phyloP scores from a whole-genome alignment of 1,284 basidiomycete genomes.

The Bjerkandera adusta region DNA sequence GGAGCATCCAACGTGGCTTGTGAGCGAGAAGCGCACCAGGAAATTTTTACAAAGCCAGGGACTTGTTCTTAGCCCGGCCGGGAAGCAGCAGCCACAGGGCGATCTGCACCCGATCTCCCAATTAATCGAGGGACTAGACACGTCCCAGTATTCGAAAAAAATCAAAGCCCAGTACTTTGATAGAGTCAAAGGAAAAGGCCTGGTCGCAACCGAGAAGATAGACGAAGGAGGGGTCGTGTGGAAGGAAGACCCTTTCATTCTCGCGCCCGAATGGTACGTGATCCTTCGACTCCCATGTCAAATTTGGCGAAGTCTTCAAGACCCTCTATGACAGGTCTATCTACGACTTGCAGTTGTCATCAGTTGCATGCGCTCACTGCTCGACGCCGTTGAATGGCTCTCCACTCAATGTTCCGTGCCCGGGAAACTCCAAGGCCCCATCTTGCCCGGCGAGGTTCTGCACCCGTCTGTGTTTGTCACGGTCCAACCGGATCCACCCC shows the following conservation, averaged over 20 bases:
- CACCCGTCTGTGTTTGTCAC: constrained; percentile 69
- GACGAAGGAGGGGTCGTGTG: constrained; percentile 74
- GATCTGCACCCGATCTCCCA: constrained; percentile 55
- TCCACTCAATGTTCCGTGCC: constrained; percentile 49
- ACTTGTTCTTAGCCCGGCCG: constrained; percentile 35
- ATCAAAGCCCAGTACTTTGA: constrained; percentile 71
- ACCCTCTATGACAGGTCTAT: constrained; percentile 53
- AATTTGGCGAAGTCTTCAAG: neutral
- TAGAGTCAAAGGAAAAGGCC: constrained; percentile 77
- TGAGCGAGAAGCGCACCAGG: constrained; percentile 79
- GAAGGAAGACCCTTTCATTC: constrained; percentile 76
- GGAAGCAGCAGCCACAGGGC: constrained; percentile 21
- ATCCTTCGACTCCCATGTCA: constrained; percentile 2
- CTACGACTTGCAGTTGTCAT: constrained; percentile 58
- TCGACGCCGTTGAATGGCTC: constrained; percentile 58
- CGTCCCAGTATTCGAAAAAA: constrained; percentile 59
- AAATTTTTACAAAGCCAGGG: constrained; percentile 66
- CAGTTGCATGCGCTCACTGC: constrained; percentile 63
- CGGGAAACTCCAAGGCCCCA: constrained; percentile 38
- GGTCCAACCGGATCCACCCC: constrained; percentile 62
- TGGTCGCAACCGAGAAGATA: constrained; percentile 71
- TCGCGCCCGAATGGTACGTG: constrained; percentile 69
- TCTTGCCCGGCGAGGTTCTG: constrained; percentile 73
- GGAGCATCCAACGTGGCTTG: constrained; percentile 63
- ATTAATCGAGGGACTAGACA: constrained; percentile 65